Percentiles rank a stretch among this genome's conserved stretches.
phyloP scores from a whole-genome alignment of 176 grass and related monocot species.

The Pontederia paniculata region DNA sequence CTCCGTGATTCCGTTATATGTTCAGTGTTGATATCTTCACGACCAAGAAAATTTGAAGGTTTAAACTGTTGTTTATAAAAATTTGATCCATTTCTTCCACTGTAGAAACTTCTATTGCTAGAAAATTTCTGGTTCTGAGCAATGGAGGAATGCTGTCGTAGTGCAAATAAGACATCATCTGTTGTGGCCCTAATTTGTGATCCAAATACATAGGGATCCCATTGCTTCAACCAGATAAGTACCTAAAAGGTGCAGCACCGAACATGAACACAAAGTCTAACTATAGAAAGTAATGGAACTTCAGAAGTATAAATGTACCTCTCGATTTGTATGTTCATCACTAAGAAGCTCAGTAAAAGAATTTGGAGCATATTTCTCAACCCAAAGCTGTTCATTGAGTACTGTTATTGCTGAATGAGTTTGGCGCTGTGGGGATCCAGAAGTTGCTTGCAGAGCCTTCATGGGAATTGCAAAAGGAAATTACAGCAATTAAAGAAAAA shows the following conservation, averaged over 20 bases:
- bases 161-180: constrained; percentile 70
- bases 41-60: constrained; percentile 28
- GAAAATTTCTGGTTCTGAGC: constrained; percentile 38
- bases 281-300: background rate
- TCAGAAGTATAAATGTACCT: constrained; percentile 36
- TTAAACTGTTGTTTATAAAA: constrained; percentile 26
- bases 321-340: constrained; percentile 80
- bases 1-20: constrained; percentile 23
- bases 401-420: constrained; percentile 17
- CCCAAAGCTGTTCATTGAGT: constrained; percentile 84
- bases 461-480: constrained; percentile 12
- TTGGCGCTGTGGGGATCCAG: constrained; percentile 26
- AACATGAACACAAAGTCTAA: background rate
- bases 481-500: too few relatives aligned
- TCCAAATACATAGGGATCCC: constrained; percentile 93
- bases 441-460: constrained; percentile 69
- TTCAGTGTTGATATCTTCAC: constrained; percentile 25
- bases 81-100: constrained; percentile 35
- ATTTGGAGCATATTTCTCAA: constrained; percentile 75
- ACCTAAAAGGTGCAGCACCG: constrained; percentile 32
- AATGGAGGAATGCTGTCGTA: constrained; percentile 58
- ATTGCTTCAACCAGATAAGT: constrained; percentile 91
- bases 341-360: constrained; percentile 93
- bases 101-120: constrained; percentile 45
- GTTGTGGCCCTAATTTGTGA: constrained; percentile 63